Conservation (phyloP, 179 eudicot species). For the Patellifolia procumbens region DNA sequence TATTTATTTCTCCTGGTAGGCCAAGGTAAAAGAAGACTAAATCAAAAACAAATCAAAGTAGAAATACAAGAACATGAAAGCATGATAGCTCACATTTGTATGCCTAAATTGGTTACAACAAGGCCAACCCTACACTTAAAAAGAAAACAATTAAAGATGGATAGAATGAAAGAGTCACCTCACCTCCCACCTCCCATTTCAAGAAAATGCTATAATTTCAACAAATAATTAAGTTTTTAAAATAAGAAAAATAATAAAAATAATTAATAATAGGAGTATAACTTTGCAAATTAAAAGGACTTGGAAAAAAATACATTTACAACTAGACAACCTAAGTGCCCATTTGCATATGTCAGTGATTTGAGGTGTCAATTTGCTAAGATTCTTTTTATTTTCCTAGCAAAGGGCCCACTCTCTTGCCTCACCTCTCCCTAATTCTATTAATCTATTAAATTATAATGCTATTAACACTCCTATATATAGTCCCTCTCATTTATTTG, state of each 20-base stretch:
- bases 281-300: neutral
- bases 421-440: constrained; percentile 11
- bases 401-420: constrained; percentile 6
- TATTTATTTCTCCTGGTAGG: neutral
- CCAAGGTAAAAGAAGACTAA: constrained; percentile 5
- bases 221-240: neutral
- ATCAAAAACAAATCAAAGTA: neutral
- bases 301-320: constrained; percentile 36
- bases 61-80: constrained; percentile 33
- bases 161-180: too few species aligned
- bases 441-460: neutral
- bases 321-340: constrained; percentile 38
- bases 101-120: constrained; percentile 25
- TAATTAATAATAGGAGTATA: neutral
- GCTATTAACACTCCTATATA: constrained; percentile 34
- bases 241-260: neutral
- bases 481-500: constrained; percentile 27
- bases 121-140: constrained; percentile 13
- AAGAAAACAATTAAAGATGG: neutral
- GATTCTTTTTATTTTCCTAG: constrained; percentile 27
- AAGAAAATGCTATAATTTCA: neutral
- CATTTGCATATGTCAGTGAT: constrained; percentile 26
- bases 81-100: constrained; percentile 24
- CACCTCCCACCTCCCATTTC: too few species aligned
- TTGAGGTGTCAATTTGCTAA: constrained; percentile 31